These are phyloP conservation scores for Russula dissimulans DNA, from an alignment of 768 basidiomycete genomes.

Conservation along the genomic window DNA sequence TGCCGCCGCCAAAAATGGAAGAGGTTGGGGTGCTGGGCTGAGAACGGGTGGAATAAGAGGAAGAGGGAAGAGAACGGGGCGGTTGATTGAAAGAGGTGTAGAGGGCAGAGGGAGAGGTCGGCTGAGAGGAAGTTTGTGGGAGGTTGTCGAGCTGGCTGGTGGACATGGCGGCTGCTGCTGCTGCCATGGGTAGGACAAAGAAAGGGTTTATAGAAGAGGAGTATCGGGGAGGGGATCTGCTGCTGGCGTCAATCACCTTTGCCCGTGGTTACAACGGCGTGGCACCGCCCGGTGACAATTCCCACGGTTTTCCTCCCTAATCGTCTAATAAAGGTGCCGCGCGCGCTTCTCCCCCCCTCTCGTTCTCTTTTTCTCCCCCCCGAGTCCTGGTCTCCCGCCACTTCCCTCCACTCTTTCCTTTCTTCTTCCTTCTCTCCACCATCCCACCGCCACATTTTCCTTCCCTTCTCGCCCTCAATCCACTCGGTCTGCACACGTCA, in stretches of 20 bases:
- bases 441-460: neutral
- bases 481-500: neutral
- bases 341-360: no score
- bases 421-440: neutral
- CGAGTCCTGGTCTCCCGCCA: no score
- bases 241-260: neutral
- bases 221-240: no score
- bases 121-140: conserved; percentile 31
- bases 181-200: conserved; percentile 1
- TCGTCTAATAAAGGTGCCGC: no score
- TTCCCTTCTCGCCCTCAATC: conserved; percentile 32
- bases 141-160: conserved; percentile 27
- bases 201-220: no score
- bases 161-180: conserved; percentile 22
- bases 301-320: neutral
- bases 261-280: no score
- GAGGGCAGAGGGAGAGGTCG: conserved; percentile 30
- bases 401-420: neutral
- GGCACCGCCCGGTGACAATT: neutral
- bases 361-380: no score
- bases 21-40: conserved; percentile 37
- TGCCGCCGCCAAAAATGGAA: conserved; percentile 20
- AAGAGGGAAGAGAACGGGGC: conserved; percentile 27
- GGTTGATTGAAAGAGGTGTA: conserved; percentile 30
- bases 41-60: conserved; percentile 31